phyloP scores from a whole-genome alignment of 1,284 basidiomycete genomes.

The Lignosus rhinocerotis region DNA sequence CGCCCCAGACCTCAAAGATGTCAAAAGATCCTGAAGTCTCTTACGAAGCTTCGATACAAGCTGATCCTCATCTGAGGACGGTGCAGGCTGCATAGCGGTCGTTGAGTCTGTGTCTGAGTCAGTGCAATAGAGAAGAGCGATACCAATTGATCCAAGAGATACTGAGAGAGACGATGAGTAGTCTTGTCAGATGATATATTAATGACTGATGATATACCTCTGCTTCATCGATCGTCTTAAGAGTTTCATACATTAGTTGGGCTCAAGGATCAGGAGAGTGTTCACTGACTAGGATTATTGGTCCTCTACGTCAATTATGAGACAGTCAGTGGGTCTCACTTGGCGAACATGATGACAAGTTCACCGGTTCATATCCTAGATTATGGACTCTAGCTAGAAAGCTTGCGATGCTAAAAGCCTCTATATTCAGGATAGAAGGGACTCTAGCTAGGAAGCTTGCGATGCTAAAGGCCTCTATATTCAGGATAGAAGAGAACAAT shows the following conservation, averaged over 20 bases:
- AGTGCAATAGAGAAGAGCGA: neutral
- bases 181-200: neutral
- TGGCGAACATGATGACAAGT: no score
- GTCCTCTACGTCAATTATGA: constrained; percentile 1
- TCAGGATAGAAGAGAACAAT: no score
- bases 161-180: constrained; percentile 14
- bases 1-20: constrained; percentile 26
- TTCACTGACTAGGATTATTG: constrained; percentile 11
- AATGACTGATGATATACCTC: constrained; percentile 21
- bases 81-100: constrained; percentile 25
- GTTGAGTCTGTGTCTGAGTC: neutral
- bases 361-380: neutral
- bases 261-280: neutral
- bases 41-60: constrained; percentile 29
- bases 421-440: no score
- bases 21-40: constrained; percentile 30
- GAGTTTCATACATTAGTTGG: neutral
- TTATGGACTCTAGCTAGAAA: neutral
- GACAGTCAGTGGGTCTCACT: neutral
- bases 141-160: constrained; percentile 34
- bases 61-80: constrained; percentile 29
- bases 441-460: no score
- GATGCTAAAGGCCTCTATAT: no score
- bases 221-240: constrained; percentile 34
- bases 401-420: no score